phyloP scores from a whole-genome alignment of 2,329 filamentous ascomycete species.

The Parasarocladium wereldwijsianum region DNA sequence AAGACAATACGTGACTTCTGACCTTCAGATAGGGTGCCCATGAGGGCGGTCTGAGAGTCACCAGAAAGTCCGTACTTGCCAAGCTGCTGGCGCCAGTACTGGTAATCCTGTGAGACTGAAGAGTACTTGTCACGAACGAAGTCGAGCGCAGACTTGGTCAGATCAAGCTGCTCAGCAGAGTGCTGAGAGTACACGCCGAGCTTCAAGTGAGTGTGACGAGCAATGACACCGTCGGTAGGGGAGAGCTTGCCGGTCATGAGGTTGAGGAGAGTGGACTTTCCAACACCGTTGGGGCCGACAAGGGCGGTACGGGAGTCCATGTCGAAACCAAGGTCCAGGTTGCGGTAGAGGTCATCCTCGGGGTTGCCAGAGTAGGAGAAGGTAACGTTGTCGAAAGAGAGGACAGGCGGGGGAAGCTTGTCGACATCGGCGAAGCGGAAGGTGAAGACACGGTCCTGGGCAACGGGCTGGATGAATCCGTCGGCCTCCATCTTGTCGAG shows the following conservation, averaged over 20 bases:
- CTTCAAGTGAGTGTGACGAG: slow-evolving; percentile 94
- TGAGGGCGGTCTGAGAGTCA: slow-evolving; percentile 88
- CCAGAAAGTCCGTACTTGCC: slow-evolving; percentile 88
- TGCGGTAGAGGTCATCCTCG: slow-evolving; percentile 87
- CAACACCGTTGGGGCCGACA: slow-evolving; percentile 96
- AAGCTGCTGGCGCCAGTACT: slow-evolving; percentile 98
- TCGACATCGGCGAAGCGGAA: slow-evolving; percentile 98
- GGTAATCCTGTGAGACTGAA: slow-evolving; percentile 85
- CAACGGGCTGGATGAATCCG: slow-evolving; percentile 88
- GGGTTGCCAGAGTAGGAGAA: slow-evolving; percentile 91
- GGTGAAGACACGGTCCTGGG: slow-evolving; percentile 75
- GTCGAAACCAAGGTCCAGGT: slow-evolving; percentile 96
- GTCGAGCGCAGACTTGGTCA: slow-evolving; percentile 94
- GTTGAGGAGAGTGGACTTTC: slow-evolving; percentile 90
- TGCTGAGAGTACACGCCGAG: slow-evolving; percentile 97
- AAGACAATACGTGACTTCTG: slow-evolving; percentile 98
- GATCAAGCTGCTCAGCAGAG: slow-evolving; percentile 92
- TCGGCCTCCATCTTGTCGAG: slow-evolving; percentile 99
- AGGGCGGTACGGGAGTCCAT: slow-evolving; percentile 98
- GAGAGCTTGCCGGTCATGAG: slow-evolving; percentile 94
- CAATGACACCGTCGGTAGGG: slow-evolving; percentile 67
- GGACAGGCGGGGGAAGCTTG: slow-evolving; percentile 93
- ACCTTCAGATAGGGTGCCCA: slow-evolving; percentile 94
- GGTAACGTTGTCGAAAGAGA: slow-evolving; percentile 93
- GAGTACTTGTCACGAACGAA: slow-evolving; percentile 94